These are phyloP conservation scores for Amanita rimosa DNA, from an alignment of 768 basidiomycete species.

Conservation along the genomic window DNA sequence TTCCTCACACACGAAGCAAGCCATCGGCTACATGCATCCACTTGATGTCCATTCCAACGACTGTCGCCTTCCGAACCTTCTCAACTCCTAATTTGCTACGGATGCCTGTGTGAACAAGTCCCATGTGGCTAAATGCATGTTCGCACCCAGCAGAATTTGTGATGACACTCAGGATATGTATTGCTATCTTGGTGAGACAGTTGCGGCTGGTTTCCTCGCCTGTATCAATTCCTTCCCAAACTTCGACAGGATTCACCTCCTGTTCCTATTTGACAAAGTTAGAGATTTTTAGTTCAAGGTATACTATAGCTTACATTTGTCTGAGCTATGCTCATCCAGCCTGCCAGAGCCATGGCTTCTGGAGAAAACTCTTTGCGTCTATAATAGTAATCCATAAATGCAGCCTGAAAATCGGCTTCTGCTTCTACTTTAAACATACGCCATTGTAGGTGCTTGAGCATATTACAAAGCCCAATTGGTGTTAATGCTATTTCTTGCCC, in stretches of 20 bases:
- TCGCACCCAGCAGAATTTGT: constrained; percentile 21
- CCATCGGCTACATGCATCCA: constrained; percentile 9
- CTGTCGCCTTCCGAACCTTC: constrained; percentile 11
- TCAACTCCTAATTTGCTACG: constrained; percentile 8
- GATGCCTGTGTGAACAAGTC: constrained; percentile 11
- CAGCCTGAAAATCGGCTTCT: not conserved
- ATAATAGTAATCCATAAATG: constrained; percentile 7
- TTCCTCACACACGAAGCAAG: constrained; percentile 3
- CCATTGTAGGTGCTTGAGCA: constrained; percentile 2
- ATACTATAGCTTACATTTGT: constrained; percentile 1
- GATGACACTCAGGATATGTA: constrained; percentile 12
- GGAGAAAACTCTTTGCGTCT: constrained; percentile 6
- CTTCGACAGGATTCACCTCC: constrained; percentile 10
- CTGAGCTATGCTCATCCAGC: not conserved
- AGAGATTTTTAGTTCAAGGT: too few relatives aligned
- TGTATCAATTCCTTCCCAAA: too few relatives aligned
- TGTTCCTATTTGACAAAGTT: constrained; percentile 2
- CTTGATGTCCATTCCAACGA: constrained; percentile 13
- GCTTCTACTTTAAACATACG: constrained; percentile 2
- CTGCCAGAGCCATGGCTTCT: constrained; percentile 2
- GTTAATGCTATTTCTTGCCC: constrained; percentile 2
- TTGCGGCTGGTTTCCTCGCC: constrained; percentile 10
- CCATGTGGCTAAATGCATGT: constrained; percentile 18
- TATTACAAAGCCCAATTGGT: constrained; percentile 7
- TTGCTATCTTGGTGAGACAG: constrained; percentile 13